Conservation (phyloP, 2,329 filamentous ascomycete species). For the Catunica adiposa region DNA sequence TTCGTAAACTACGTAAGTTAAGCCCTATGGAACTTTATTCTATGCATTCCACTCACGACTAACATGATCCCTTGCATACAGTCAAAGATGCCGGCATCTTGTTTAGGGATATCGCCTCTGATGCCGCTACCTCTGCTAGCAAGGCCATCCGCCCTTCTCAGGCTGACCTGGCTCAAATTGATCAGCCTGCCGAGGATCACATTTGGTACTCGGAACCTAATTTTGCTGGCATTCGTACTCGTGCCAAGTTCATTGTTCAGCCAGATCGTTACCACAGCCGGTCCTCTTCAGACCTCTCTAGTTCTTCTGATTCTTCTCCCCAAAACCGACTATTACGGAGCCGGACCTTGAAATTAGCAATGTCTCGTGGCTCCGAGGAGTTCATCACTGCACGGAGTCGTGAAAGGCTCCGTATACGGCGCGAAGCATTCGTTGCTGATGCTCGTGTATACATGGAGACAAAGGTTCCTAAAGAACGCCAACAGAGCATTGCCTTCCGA, state of each 20-base stretch:
- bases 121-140: conserved; percentile 69
- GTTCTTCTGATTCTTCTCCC: neutral
- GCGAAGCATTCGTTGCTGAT: conserved; percentile 29
- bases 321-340: conserved; percentile 18
- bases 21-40: neutral
- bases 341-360: conserved; percentile 34
- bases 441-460: conserved; percentile 60
- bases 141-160: conserved; percentile 59
- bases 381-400: neutral
- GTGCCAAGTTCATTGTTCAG: conserved; percentile 47
- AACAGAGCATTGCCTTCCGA: conserved; percentile 80
- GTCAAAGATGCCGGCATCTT: conserved; percentile 67
- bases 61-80: conserved; percentile 17
- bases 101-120: conserved; percentile 77
- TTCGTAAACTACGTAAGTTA: conserved; percentile 69
- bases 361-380: neutral
- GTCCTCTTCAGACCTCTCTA: conserved; percentile 22
- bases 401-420: conserved; percentile 28
- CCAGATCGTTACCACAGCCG: conserved; percentile 46
- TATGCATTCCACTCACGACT: conserved; percentile 5
- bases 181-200: conserved; percentile 74
- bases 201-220: conserved; percentile 83
- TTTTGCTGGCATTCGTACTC: conserved; percentile 52
- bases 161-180: conserved; percentile 60
- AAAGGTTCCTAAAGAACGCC: conserved; percentile 85